Percentiles rank a stretch among this genome's conserved stretches.
Conservation (phyloP, 495 filamentous ascomycete genomes). For the Lophiostoma macrostomum region DNA sequence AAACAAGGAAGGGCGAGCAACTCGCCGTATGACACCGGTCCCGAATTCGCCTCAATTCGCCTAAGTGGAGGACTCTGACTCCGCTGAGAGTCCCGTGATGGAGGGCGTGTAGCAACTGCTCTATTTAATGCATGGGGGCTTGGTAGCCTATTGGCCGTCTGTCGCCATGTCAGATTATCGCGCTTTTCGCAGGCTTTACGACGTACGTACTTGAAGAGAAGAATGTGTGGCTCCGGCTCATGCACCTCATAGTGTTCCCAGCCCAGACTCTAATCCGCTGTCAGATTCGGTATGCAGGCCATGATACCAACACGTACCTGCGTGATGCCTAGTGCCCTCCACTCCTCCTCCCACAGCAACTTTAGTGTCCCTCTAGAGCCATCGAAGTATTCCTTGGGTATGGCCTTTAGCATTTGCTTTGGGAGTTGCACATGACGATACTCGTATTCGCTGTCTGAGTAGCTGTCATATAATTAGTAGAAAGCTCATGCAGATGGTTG, state of each 20-base stretch:
- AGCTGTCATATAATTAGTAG: slow-evolving; percentile 50
- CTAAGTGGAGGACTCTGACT: background rate
- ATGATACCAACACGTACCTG: slow-evolving; percentile 58
- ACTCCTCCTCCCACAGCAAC: slow-evolving; percentile 96
- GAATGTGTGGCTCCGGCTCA: slow-evolving; percentile 95
- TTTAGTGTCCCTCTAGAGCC: slow-evolving; percentile 87
- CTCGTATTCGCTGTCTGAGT: slow-evolving; percentile 83
- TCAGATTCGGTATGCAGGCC: background rate
- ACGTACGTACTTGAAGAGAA: slow-evolving; percentile 90
- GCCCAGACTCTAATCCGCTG: slow-evolving; percentile 70
- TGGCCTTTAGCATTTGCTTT: slow-evolving; percentile 95
- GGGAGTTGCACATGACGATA: slow-evolving; percentile 96
- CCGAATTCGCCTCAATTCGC: background rate
- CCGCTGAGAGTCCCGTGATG: background rate
- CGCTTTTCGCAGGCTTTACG: slow-evolving; percentile 18
- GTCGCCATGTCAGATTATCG: slow-evolving; percentile 2
- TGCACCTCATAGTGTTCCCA: slow-evolving; percentile 99
- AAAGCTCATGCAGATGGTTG: background rate
- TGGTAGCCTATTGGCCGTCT: slow-evolving; percentile 88
- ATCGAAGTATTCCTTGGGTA: slow-evolving; percentile 95
- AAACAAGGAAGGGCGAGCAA: slow-evolving; percentile 8
- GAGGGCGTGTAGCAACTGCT: background rate
- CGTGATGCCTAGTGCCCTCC: slow-evolving; percentile 93
- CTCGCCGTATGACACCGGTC: background rate
- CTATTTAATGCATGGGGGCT: slow-evolving; percentile 53